Base-by-base conservation (phyloP, 164 flowering plant species). In the Macadamia integrifolia region DNA sequence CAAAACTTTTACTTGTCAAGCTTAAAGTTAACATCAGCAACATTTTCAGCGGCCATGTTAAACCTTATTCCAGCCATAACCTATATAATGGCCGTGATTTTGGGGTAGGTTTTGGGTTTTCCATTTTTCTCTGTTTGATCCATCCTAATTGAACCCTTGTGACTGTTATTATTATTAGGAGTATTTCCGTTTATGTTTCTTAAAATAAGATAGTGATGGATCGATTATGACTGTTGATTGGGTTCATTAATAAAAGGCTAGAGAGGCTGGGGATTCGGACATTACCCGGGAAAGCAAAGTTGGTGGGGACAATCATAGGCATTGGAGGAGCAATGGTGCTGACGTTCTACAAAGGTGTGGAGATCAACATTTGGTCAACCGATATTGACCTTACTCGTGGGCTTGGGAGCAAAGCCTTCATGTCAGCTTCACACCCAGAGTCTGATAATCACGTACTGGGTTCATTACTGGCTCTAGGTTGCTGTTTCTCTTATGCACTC, bases 321-420 rank as follows among this genome's bases (percentile, higher is more conserved):
- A 68, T 91, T 10, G 70, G 85, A 49, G 97, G 94, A 2, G 94
- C 92, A n/a, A 86, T 91, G 94, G 30, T 86, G 1, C 76, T 89
- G 6, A 89, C 90, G 0, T 81, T 89, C 49, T 89, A 83, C 80
- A 87, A 84, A 72, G 94, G 94, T 11, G 32, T 58, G 1, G 84
- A 74, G 49, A 29, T 87, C 58, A 71, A 80, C 9, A 11, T 82
- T 0, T 84, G 80, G 87, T 66, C 84, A 12, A 72, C 78, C 0
- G 58, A 75, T 28, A 8, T 82, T 17, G 42, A 83, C 69, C 77
- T 85, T 28, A 29, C 74, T 32, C 72, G 66, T 11, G 63, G 71
- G 58, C 5, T 60, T 10, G 40, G 31, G 5, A 56, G 42, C 17
- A 35, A 30, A 63, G 62, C 46, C 48, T 55, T 53, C 31, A 60